Conservation (phyloP, 2,329 filamentous ascomycete genomes). For the Erysiphe pulchra region DNA sequence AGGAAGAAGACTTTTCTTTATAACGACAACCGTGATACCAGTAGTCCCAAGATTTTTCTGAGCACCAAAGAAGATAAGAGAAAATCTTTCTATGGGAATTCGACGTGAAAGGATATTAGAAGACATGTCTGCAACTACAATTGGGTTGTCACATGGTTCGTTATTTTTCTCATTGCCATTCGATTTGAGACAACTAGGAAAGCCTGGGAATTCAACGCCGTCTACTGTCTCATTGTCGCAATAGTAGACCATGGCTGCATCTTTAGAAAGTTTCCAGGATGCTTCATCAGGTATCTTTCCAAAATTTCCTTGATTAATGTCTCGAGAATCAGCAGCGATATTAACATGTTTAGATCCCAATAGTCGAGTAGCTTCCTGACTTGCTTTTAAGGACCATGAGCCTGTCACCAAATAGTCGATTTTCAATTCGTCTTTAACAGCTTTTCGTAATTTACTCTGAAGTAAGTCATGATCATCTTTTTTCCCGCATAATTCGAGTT, state of each 20-base stretch:
- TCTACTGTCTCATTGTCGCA: slow-evolving; percentile 85
- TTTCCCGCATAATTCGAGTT: slow-evolving; percentile 22
- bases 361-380: slow-evolving; percentile 55
- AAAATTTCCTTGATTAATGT: slow-evolving; percentile 54
- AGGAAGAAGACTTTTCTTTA: slow-evolving; percentile 58
- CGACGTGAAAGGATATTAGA: slow-evolving; percentile 74
- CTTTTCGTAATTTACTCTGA: slow-evolving; percentile 31
- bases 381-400: slow-evolving; percentile 73
- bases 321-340: slow-evolving; percentile 41
- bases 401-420: slow-evolving; percentile 78
- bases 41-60: slow-evolving; percentile 84
- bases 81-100: slow-evolving; percentile 56
- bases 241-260: slow-evolving; percentile 56
- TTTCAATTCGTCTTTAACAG: slow-evolving; percentile 45
- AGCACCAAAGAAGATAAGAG: slow-evolving; percentile 70
- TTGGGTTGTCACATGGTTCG: slow-evolving; percentile 25
- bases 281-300: slow-evolving; percentile 56
- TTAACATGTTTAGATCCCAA: slow-evolving; percentile 62
- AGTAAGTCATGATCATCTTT: slow-evolving; percentile 26
- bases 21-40: slow-evolving; percentile 64
- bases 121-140: slow-evolving; percentile 80
- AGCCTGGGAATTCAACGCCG: slow-evolving; percentile 63
- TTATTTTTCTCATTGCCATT: slow-evolving; percentile 20
- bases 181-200: slow-evolving; percentile 38
- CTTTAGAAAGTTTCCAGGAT: slow-evolving; percentile 46